Percentiles rank a stretch among this genome's conserved stretches.
These are phyloP conservation scores for Ceratocystis harringtonii DNA, from an alignment of 2,329 filamentous ascomycete species.

Conservation along the genomic window DNA sequence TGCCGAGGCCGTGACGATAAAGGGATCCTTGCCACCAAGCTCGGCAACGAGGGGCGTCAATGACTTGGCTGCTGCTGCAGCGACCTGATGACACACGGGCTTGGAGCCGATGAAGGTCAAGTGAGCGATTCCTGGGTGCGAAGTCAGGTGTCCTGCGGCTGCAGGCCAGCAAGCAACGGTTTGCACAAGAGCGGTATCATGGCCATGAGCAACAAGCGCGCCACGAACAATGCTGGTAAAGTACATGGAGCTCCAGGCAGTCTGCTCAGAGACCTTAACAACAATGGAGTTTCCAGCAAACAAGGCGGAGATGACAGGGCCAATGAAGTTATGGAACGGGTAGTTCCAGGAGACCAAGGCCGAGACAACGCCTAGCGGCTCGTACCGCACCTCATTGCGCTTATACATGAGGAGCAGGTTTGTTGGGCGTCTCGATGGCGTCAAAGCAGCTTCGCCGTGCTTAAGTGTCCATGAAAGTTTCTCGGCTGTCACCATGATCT, in stretches of 20 bases:
- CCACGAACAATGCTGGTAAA: conserved; percentile 65
- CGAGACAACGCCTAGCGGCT: conserved; percentile 82
- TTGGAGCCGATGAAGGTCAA: conserved; percentile 93
- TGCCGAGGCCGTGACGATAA: conserved; percentile 72
- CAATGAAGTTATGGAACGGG: conserved; percentile 87
- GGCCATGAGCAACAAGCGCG: conserved; percentile 67
- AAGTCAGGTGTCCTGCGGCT: conserved; percentile 66
- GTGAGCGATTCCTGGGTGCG: conserved; percentile 70
- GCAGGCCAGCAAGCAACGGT: conserved; percentile 77
- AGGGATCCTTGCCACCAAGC: conserved; percentile 88
- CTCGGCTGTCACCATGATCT: conserved; percentile 86
- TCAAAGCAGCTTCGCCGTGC: conserved; percentile 72
- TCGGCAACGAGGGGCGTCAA: conserved; percentile 85
- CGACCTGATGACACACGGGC: conserved; percentile 75
- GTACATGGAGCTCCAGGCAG: conserved; percentile 78
- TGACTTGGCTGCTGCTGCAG: conserved; percentile 65
- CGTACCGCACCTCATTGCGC: conserved; percentile 75
- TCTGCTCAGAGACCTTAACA: conserved; percentile 90
- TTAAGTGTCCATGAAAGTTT: conserved; percentile 88
- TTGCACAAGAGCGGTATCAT: conserved; percentile 70
- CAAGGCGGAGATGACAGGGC: conserved; percentile 75
- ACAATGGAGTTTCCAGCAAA: conserved; percentile 86
- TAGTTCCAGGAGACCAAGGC: conserved; percentile 97
- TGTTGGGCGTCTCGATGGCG: conserved; percentile 58
- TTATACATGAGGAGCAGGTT: conserved; percentile 95